Conservation (phyloP, 2,329 filamentous ascomycete species). For the Fusarium marasasianum region DNA sequence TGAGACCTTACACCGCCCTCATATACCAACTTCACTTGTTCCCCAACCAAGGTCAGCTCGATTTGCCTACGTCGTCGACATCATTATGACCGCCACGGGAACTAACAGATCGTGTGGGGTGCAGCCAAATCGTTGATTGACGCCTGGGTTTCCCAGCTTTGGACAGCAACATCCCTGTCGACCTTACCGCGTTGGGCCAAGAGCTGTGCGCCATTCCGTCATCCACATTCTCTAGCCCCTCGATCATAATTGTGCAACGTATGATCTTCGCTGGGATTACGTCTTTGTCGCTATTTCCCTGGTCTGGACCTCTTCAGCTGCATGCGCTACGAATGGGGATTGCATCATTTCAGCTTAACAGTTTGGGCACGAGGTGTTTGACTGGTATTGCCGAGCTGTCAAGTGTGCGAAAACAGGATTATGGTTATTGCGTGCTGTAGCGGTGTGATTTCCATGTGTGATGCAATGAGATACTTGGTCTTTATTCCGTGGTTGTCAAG, state of each 20-base stretch:
- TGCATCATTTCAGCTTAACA: constrained; percentile 26
- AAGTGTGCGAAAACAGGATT: constrained; percentile 8
- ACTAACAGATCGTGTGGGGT: constrained; percentile 24
- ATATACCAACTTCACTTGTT: constrained; percentile 6
- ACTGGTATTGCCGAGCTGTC: neutral
- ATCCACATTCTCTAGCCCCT: constrained; percentile 3
- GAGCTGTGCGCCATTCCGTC: constrained; percentile 21
- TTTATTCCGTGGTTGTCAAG: neutral
- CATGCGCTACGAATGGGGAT: neutral
- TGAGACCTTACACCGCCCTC: neutral
- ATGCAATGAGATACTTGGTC: too few species aligned
- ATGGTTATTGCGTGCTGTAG: neutral
- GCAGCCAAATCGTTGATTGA: constrained; percentile 12
- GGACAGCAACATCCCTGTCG: constrained; percentile 3
- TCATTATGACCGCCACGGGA: constrained; percentile 26
- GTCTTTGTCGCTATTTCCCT: constrained; percentile 1
- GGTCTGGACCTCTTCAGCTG: neutral
- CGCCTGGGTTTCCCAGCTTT: constrained; percentile 9
- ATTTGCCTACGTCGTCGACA: constrained; percentile 19
- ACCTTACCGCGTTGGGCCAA: constrained; percentile 18
- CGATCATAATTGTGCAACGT: neutral
- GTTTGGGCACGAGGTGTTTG: neutral
- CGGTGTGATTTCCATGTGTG: too few species aligned
- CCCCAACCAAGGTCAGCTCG: constrained; percentile 3
- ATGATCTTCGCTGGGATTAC: constrained; percentile 10